A percentile compares a stretch with the other conserved stretches of the same genome.
Evolutionary conservation across 768 basidiomycete species (phyloP).

Genomic region (Tricholomella constricta): DNA sequence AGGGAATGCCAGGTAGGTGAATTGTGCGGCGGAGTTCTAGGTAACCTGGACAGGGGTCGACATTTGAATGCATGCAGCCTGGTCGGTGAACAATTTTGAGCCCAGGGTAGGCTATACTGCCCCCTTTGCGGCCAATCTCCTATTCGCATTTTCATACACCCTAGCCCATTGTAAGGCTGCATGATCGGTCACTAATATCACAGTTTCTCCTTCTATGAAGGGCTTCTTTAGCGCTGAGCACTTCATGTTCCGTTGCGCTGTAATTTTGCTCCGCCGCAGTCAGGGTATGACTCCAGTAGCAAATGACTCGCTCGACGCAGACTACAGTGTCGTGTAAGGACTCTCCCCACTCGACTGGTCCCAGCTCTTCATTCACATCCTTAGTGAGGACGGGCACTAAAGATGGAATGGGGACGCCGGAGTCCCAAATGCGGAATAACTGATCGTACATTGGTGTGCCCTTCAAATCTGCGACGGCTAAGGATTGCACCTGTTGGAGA

Average conservation of each 20-base stretch:
- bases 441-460: conserved; percentile 29
- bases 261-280: too few species aligned
- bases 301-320: conserved; percentile 29
- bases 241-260: too few species aligned
- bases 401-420: neutral
- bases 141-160: conserved; percentile 23
- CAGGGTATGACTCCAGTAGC: too few species aligned
- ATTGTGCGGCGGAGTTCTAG: too few species aligned
- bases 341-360: neutral
- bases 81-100: too few species aligned
- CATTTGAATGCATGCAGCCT: too few species aligned
- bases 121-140: conserved; percentile 30
- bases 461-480: conserved; percentile 24
- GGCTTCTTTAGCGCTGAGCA: conserved; percentile 21
- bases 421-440: neutral
- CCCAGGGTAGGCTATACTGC: conserved; percentile 37
- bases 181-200: conserved; percentile 26
- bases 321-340: conserved; percentile 27
- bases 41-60: too few species aligned
- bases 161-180: conserved; percentile 26
- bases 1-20: neutral
- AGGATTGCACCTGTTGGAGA: conserved; percentile 37
- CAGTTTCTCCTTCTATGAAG: conserved; percentile 34
- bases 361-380: neutral
- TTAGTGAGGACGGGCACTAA: too few species aligned